Conservation (phyloP, 2,329 filamentous ascomycete genomes). For the Clonostachys sp. region DNA sequence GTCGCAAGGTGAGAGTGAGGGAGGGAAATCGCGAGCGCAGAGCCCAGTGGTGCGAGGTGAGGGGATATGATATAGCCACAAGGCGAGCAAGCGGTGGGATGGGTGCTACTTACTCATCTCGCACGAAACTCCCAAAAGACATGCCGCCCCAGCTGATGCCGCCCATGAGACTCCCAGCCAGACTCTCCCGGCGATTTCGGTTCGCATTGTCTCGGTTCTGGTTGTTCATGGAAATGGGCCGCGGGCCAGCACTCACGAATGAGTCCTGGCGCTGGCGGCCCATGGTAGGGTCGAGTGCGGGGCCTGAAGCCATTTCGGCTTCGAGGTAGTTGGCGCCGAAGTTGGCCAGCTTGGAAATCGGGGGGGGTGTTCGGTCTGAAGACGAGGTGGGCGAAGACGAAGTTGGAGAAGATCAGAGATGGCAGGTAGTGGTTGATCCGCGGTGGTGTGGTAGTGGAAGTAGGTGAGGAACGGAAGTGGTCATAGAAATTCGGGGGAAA, state of each 20-base stretch:
- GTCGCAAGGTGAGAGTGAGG: too few species aligned
- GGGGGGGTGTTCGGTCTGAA: too few species aligned
- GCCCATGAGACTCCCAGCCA: slow-evolving; percentile 63
- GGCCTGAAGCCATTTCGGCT: neutral
- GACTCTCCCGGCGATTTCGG: slow-evolving; percentile 55
- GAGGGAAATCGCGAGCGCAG: too few species aligned
- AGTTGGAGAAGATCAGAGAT: too few species aligned
- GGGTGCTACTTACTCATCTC: slow-evolving; percentile 78
- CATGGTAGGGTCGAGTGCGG: slow-evolving; percentile 48
- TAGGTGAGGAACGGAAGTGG: slow-evolving; percentile 2
- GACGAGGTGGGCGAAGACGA: too few species aligned
- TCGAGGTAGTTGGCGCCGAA: too few species aligned
- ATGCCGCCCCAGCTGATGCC: slow-evolving; percentile 97
- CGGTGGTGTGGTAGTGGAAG: too few species aligned
- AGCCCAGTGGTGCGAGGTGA: too few species aligned
- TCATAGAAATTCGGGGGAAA: slow-evolving; percentile 10
- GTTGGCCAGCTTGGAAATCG: too few species aligned
- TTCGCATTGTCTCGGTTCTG: slow-evolving; percentile 55
- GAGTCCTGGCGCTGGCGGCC: slow-evolving; percentile 59
- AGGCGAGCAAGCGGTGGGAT: too few species aligned
- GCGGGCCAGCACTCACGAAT: slow-evolving; percentile 60
- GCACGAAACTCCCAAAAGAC: slow-evolving; percentile 93
- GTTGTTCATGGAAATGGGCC: slow-evolving; percentile 64
- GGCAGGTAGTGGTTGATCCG: too few species aligned
- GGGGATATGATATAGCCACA: too few species aligned